Percentiles rank a stretch among this genome's conserved stretches.
Conservation (phyloP, 1,284 basidiomycete species). For the Thelephora terrestris region DNA sequence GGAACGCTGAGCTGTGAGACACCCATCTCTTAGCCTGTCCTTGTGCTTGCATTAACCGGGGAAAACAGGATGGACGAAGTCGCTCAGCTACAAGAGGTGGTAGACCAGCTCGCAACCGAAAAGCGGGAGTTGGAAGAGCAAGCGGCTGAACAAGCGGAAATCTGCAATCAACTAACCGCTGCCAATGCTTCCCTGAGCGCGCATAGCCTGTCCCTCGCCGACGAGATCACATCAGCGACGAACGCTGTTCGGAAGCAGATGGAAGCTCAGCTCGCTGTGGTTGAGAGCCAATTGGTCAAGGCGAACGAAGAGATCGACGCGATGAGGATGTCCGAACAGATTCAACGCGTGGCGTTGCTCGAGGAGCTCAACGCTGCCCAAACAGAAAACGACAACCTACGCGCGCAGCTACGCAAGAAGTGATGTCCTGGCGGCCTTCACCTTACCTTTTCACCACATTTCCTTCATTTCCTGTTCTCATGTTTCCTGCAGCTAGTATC, state of each 20-base stretch:
- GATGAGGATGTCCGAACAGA: conserved; percentile 57
- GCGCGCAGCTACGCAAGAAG: conserved; percentile 59
- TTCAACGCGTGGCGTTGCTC: conserved; percentile 58
- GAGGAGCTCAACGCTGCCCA: conserved; percentile 75
- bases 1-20: conserved; percentile 47
- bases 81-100: conserved; percentile 44
- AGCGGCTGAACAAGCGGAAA: conserved; percentile 63
- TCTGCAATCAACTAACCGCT: conserved; percentile 58
- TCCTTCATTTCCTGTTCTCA: not conserved
- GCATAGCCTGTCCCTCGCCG: conserved; percentile 60
- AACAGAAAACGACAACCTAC: conserved; percentile 60
- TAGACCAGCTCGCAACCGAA: conserved; percentile 51
- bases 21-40: not conserved
- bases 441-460: too few species aligned
- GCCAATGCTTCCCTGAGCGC: conserved; percentile 71
- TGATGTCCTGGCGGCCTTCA: conserved; percentile 9
- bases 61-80: conserved; percentile 57
- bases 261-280: conserved; percentile 41
- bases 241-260: conserved; percentile 48
- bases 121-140: conserved; percentile 64
- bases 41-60: not conserved
- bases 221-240: conserved; percentile 57
- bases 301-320: conserved; percentile 29
- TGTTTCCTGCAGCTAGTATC: not conserved
- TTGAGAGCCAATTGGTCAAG: conserved; percentile 30